Evolutionary conservation across 768 basidiomycete genomes (phyloP).

Genomic region (Tephrocybe sp.): DNA sequence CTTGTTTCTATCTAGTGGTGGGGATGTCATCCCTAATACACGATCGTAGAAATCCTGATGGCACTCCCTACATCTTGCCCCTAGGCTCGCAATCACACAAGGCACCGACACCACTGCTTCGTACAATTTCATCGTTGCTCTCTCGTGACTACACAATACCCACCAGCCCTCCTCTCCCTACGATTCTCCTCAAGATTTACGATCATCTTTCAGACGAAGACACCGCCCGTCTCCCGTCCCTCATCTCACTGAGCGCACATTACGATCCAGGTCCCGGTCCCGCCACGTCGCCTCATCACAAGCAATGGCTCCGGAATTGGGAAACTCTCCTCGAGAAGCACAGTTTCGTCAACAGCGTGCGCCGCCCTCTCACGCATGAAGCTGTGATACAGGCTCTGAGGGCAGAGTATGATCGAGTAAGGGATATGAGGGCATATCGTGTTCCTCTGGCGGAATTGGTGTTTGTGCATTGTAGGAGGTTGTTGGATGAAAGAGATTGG

Average conservation of each 20-base stretch:
- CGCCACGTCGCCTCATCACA: no score
- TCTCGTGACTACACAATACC: constrained; percentile 59
- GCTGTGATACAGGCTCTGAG: constrained; percentile 60
- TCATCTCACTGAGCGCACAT: constrained; percentile 69
- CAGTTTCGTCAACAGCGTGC: constrained; percentile 37
- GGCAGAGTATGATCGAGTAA: constrained; percentile 61
- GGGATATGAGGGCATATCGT: constrained; percentile 69
- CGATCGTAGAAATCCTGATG: constrained; percentile 39
- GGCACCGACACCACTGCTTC: constrained; percentile 63
- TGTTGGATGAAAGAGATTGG: constrained; percentile 23
- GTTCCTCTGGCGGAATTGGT: constrained; percentile 55
- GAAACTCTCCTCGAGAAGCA: constrained; percentile 50
- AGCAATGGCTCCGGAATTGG: constrained; percentile 78
- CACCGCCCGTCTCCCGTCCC: constrained; percentile 57
- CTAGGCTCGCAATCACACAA: constrained; percentile 48
- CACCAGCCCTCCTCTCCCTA: constrained; percentile 61
- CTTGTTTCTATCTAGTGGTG: no score
- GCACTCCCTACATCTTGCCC: constrained; percentile 47
- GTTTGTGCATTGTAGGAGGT: constrained; percentile 39
- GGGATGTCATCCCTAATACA: constrained; percentile 1
- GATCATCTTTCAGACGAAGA: constrained; percentile 69
- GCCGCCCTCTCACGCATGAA: constrained; percentile 54
- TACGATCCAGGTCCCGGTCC: constrained; percentile 72
- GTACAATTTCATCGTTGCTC: constrained; percentile 60
- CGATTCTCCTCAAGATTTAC: constrained; percentile 62